Percentiles rank a stretch among this genome's conserved stretches.
These are phyloP conservation scores for Yamadazyma philogaea DNA, from an alignment of 805 yeast species.

Conservation along the genomic window DNA sequence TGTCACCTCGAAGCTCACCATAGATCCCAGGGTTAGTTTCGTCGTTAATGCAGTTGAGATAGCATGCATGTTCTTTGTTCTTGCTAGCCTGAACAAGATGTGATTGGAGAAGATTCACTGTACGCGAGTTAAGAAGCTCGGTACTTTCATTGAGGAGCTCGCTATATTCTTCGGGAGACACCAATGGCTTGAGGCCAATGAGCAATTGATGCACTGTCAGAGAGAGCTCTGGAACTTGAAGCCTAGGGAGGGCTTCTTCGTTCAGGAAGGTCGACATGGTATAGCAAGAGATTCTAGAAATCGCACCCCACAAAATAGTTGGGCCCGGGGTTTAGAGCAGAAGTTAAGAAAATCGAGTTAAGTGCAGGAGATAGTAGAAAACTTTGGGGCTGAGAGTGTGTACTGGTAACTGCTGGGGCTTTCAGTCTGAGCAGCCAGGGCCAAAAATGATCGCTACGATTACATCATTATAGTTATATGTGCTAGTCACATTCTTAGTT, in stretches of 20 bases:
- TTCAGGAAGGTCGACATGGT: slow-evolving; percentile 29
- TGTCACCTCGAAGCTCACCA: slow-evolving; percentile 62
- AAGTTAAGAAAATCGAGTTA: too few relatives aligned
- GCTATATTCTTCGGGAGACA: slow-evolving; percentile 49
- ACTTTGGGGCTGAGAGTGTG: too few relatives aligned
- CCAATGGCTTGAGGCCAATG: slow-evolving; percentile 57
- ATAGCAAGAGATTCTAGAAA: neutral
- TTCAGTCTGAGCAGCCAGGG: too few relatives aligned
- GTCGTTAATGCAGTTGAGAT: slow-evolving; percentile 53
- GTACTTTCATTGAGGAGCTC: slow-evolving; percentile 43
- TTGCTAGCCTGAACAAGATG: slow-evolving; percentile 49
- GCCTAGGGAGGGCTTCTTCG: slow-evolving; percentile 47
- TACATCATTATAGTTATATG: too few relatives aligned
- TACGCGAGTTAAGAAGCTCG: slow-evolving; percentile 42
- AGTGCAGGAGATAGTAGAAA: too few relatives aligned
- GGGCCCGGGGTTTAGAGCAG: neutral
- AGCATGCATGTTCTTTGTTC: slow-evolving; percentile 40
- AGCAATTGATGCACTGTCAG: slow-evolving; percentile 52
- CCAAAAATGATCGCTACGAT: too few relatives aligned
- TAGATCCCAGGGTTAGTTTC: slow-evolving; percentile 55
- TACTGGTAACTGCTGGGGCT: too few relatives aligned
- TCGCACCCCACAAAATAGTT: neutral
- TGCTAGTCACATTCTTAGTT: too few relatives aligned
- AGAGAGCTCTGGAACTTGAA: slow-evolving; percentile 60
- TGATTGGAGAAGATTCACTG: slow-evolving; percentile 47